Base-by-base conservation (phyloP, 495 filamentous ascomycete genomes). In the Pseudoneurospora amorphoporcata region DNA sequence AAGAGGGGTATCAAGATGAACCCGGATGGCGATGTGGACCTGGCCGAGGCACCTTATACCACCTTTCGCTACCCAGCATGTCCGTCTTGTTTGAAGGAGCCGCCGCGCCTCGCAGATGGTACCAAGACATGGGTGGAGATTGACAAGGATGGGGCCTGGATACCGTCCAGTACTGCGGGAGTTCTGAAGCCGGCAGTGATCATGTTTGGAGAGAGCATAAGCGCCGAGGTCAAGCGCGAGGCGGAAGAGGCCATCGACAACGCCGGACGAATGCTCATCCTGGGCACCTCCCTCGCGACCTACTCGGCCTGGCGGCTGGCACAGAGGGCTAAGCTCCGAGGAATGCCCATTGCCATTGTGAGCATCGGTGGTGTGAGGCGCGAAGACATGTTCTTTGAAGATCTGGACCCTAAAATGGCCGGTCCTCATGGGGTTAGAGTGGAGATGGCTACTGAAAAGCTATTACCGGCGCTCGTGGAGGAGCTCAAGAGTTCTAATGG, bases 201-300 rank as follows among this genome's bases (percentile, higher is more conserved):
- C 69, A 97, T 99, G 93, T 99, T 99, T 80, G 95, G 95, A 4
- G 95, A 99, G 81, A 93, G 88, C 70, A 95, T 98, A 39, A 82
- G 86, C 4, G 77, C 79, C 3, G 71, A 77, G 4, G 90, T 94
- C 16, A 97, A 94, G 78, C 73, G 77, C 2, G 89, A 88, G n/a
- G 95, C 94, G 2, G 94, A 97, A 77, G 83, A 88, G 19, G 91
- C 90, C 8, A 88, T 99, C 45, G 91, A 97, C 74, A 86, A 87
- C 69, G 90, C 94, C 9, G 88, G 87, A 17, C 84, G 87, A 39
- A 79, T 99, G 32, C 84, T 99, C 39, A 87, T 98, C 17, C 78
- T 98, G 16, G 95, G 94, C 9, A 97, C 91, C 47, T 96, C 92
- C 76, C 84, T 99, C 68, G 95, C 95, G 9, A 98, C 95, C 0